Evolutionary conservation across 108 stramenopile genomes (phyloP).

Genomic region (Cyclotella distinguenda): DNA sequence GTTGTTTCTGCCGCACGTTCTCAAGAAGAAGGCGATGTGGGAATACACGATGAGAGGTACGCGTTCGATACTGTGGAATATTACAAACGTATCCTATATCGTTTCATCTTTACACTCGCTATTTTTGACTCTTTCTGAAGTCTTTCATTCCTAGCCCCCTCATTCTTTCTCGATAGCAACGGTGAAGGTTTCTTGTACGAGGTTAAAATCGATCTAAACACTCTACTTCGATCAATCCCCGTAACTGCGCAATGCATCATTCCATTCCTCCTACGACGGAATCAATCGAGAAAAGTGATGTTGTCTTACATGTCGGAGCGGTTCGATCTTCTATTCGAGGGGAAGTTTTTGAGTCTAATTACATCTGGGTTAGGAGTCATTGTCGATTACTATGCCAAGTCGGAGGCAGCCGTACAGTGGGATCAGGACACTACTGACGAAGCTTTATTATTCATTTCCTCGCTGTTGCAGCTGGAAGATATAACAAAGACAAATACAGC

Average conservation of each 20-base stretch:
- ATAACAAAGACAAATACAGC: not conserved
- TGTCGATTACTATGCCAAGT: conserved; percentile 24
- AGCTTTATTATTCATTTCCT: conserved; percentile 13
- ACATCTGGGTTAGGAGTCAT: conserved; percentile 26
- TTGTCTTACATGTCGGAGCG: conserved; percentile 16
- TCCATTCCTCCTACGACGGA: conserved; percentile 29
- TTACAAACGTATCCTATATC: too few relatives aligned
- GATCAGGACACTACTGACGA: conserved; percentile 25
- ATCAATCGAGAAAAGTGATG: conserved; percentile 11
- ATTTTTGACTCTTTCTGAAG: not conserved
- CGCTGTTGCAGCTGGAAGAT: not conserved
- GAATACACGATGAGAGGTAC: conserved; percentile 20
- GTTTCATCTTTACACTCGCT: not conserved
- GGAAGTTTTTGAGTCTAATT: conserved; percentile 7
- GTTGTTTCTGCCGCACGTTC: not conserved
- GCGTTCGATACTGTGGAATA: too few relatives aligned
- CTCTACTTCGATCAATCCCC: conserved; percentile 14
- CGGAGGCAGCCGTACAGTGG: conserved; percentile 8
- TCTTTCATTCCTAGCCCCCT: conserved; percentile 32
- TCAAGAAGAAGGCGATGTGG: not conserved
- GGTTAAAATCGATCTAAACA: conserved; percentile 16
- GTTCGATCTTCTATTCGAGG: conserved; percentile 13
- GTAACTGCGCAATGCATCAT: conserved; percentile 20
- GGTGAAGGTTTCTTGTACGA: conserved; percentile 32
- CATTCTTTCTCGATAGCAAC: conserved; percentile 28